A percentile compares a stretch with the other conserved stretches of the same genome.
phyloP scores from a whole-genome alignment of 2,329 filamentous ascomycete genomes.

The Tolypocladium nubicola region DNA sequence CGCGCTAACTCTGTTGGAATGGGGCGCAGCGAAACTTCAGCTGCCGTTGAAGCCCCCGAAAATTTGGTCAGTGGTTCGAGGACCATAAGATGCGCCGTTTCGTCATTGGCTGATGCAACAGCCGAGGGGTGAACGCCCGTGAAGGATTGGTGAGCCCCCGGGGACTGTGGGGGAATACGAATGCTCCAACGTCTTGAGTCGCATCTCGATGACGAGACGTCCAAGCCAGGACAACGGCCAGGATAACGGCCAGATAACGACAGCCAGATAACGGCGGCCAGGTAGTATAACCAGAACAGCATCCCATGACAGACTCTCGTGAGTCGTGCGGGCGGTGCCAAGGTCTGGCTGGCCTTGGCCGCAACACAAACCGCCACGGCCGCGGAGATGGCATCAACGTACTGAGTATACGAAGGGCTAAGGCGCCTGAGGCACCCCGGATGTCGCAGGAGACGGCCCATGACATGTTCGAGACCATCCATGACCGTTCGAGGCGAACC shows the following conservation, averaged over 20 bases:
- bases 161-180: neutral
- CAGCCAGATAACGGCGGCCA: neutral
- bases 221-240: neutral
- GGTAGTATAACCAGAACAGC: neutral
- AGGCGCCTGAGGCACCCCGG: no score
- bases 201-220: neutral
- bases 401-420: neutral
- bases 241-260: neutral
- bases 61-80: no score
- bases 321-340: neutral
- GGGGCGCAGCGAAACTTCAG: no score
- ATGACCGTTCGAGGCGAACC: neutral
- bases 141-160: neutral
- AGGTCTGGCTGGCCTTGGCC: neutral
- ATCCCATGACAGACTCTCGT: neutral
- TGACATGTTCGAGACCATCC: neutral
- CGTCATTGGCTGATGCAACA: neutral
- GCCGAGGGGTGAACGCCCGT: no score
- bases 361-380: neutral
- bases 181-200: neutral
- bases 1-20: no score
- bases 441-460: neutral
- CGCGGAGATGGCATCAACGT: no score
- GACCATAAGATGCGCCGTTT: no score
- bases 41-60: no score